These are phyloP conservation scores for Suhomyces panamericanus DNA, from an alignment of 1,139 yeast genomes.

Conservation along the genomic window DNA sequence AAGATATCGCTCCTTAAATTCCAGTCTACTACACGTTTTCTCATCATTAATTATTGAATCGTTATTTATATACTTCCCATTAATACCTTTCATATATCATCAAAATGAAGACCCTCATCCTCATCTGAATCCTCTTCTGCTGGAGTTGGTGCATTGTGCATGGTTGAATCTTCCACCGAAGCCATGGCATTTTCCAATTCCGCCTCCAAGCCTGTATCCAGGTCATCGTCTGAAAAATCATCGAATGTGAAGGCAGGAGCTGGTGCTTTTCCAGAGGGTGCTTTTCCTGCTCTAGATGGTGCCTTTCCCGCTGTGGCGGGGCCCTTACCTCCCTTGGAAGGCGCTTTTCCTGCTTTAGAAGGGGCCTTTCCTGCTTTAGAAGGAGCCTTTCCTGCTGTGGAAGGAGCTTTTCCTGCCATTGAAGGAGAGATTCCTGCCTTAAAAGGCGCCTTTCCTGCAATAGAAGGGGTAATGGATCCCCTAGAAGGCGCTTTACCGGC, in stretches of 20 bases:
- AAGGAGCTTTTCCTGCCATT: not conserved
- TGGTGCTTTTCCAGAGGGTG: not conserved
- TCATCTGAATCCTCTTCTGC: slow-evolving; percentile 14
- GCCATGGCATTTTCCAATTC: slow-evolving; percentile 10
- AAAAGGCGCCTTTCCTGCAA: not conserved
- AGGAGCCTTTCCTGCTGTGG: not conserved
- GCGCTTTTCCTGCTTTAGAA: not conserved
- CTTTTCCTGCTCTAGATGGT: not conserved
- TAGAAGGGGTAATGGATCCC: not conserved
- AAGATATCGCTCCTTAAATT: too few relatives aligned
- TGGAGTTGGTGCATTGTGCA: not conserved
- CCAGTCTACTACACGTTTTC: not conserved
- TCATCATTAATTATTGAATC: not conserved
- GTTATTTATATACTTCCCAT: not conserved
- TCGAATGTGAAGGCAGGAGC: not conserved
- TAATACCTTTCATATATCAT: slow-evolving; percentile 13
- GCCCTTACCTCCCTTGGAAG: not conserved
- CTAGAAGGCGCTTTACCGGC: not conserved
- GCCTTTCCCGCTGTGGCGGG: not conserved
- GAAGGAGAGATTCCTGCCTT: too few relatives aligned
- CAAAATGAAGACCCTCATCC: slow-evolving; percentile 16
- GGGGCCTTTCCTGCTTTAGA: too few relatives aligned
- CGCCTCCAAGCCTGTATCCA: slow-evolving; percentile 6
- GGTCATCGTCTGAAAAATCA: slow-evolving; percentile 5
- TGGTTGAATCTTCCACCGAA: slow-evolving; percentile 5